Percentiles rank a stretch among this genome's conserved stretches.
These are phyloP conservation scores for Vachellia pachyceras DNA, from an alignment of 306 rosid species.

Conservation along the genomic window DNA sequence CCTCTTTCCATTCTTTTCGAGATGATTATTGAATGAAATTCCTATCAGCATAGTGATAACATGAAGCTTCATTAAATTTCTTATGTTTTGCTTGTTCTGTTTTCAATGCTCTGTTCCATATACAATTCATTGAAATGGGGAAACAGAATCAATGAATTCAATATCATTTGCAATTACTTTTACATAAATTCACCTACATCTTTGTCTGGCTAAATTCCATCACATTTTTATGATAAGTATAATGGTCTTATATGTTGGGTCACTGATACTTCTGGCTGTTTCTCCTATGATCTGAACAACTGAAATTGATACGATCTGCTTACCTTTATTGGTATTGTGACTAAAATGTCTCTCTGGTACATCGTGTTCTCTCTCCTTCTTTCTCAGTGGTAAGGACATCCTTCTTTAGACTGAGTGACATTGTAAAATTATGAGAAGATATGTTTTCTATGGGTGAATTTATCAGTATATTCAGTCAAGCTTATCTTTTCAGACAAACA, in stretches of 20 bases:
- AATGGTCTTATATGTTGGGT: not conserved
- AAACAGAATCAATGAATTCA: not conserved
- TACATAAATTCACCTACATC: conserved; percentile 6
- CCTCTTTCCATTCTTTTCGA: conserved; percentile 8
- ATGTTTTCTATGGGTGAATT: not conserved
- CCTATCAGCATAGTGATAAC: conserved; percentile 13
- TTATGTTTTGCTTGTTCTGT: not conserved
- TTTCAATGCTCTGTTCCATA: conserved; percentile 24
- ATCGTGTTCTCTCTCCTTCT: not conserved
- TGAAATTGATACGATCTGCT: conserved; percentile 14
- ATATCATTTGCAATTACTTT: not conserved
- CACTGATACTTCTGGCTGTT: not conserved
- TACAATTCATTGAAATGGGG: not conserved
- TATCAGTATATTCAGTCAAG: not conserved
- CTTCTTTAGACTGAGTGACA: conserved; percentile 8
- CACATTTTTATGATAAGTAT: conserved; percentile 5
- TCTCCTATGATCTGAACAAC: conserved; percentile 8
- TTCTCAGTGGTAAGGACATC: not conserved
- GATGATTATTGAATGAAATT: conserved; percentile 18
- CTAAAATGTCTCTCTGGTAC: not conserved
- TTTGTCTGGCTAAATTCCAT: conserved; percentile 18
- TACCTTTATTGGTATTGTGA: not conserved
- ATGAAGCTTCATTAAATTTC: not conserved
- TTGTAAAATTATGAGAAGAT: conserved; percentile 8
- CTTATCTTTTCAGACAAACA: not conserved